Evolutionary conservation across 495 filamentous ascomycete species (phyloP).

Genomic region (Aspergillus egyptiacus): DNA sequence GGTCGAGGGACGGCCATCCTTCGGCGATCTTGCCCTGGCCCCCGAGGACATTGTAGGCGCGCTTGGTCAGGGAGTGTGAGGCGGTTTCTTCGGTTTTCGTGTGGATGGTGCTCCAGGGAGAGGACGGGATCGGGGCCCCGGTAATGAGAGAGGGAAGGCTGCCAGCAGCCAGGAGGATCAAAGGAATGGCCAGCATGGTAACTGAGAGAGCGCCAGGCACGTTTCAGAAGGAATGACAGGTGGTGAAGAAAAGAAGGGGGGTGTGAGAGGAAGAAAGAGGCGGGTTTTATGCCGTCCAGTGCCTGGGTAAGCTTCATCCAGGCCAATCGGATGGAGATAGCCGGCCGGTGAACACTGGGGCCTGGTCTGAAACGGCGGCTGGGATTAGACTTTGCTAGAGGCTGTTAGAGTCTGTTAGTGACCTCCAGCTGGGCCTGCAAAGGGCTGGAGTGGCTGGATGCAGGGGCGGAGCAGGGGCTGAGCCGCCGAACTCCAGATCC

Average conservation of each 20-base stretch:
- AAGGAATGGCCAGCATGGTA: conserved; percentile 12
- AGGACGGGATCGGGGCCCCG: conserved; percentile 10
- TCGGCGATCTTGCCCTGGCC: conserved; percentile 1
- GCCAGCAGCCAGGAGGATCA: conserved; percentile 13
- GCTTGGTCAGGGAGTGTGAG: not conserved
- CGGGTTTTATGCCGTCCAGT: no score
- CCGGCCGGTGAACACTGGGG: no score
- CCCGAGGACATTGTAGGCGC: conserved; percentile 9
- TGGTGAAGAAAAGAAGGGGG: conserved; percentile 2
- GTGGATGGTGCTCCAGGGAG: conserved; percentile 1
- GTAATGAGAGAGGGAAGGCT: conserved; percentile 12
- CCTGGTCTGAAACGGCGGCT: no score
- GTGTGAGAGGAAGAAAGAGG: not conserved
- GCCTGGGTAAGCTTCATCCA: not conserved
- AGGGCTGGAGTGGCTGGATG: no score
- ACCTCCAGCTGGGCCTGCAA: no score
- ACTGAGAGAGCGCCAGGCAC: conserved; percentile 8
- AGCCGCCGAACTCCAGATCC: no score
- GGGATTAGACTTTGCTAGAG: no score
- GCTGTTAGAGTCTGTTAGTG: no score
- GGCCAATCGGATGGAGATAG: no score
- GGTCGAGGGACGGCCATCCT: not conserved
- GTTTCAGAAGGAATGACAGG: conserved; percentile 8
- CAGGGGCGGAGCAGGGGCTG: no score
- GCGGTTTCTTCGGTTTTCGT: no score